Conservation (phyloP, 192 early-diverging fungal species). For the Umbelopsis vinacea region DNA sequence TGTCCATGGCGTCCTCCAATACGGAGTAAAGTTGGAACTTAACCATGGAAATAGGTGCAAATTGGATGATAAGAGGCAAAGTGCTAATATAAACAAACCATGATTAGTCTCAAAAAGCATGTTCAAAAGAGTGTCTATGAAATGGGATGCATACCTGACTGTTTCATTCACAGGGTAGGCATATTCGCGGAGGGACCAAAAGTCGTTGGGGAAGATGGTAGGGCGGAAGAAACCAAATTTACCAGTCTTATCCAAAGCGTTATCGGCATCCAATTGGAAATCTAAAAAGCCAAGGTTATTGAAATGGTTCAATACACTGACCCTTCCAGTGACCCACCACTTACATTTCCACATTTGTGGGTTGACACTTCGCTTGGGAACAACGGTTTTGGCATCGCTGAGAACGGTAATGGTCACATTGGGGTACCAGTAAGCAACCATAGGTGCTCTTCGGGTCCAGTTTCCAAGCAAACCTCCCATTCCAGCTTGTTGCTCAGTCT, state of each 20-base stretch:
- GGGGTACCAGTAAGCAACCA: slow-evolving; percentile 79
- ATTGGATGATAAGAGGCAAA: slow-evolving; percentile 69
- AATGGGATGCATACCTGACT: slow-evolving; percentile 51
- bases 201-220: slow-evolving; percentile 76
- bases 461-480: slow-evolving; percentile 26
- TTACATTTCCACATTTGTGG: slow-evolving; percentile 60
- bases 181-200: slow-evolving; percentile 78
- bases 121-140: no score
- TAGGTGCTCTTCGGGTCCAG: slow-evolving; percentile 41
- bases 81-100: slow-evolving; percentile 32
- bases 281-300: slow-evolving; percentile 26
- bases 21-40: slow-evolving; percentile 72
- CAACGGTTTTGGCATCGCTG: slow-evolving; percentile 45
- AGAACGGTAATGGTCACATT: slow-evolving; percentile 75
- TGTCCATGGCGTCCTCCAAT: slow-evolving; percentile 60
- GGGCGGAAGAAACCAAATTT: slow-evolving; percentile 66
- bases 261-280: slow-evolving; percentile 46
- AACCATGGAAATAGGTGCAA: slow-evolving; percentile 68
- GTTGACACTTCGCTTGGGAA: slow-evolving; percentile 50
- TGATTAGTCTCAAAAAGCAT: no score
- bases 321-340: slow-evolving; percentile 8
- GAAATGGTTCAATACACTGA: not conserved
- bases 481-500: slow-evolving; percentile 15
- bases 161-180: slow-evolving; percentile 74
- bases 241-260: slow-evolving; percentile 36